Evolutionary conservation across 306 rosid genomes (phyloP), one percentile per base, ranked within the genome.

Genomic region (Hylodesmum podocarpum): DNA sequence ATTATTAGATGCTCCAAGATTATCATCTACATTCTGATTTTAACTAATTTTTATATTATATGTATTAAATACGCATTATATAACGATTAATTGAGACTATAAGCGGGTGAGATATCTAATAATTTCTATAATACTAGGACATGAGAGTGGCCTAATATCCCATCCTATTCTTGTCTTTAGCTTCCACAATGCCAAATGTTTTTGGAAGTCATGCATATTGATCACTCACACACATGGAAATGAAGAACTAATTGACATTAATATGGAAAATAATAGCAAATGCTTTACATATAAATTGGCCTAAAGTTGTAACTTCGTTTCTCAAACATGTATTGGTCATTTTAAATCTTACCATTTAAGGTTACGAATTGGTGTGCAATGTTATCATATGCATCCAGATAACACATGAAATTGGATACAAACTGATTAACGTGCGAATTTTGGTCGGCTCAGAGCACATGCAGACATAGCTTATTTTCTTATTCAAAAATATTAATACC

Each of bases 141-240:
- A 67, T 58, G 57, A 59, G 36, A 81, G 72, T 43, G 77, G 19
- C 66, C 29, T 65, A n/a, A n/a, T n/a, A 18, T 29, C 3, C 41
- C 66, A 49, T 34, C 13, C 8, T 55, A 12, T 66, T 16, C 74
- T 69, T 70, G 36, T 70, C 37, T 73, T 65, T 69, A 39, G 9
- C 47, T 8, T 46, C 66, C 72, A 75, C 24, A 49, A 66, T 74
- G 59, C 58, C 66, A 47, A 47, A 61, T 36, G 51, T 44, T 59
- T 5, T 36, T 27, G 46, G 73, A 53, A 10, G 24, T 41, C 50
- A 53, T 51, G 62, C n/a, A n/a, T n/a, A n/a, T n/a, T n/a, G 69
- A 53, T 43, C 76, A 66, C 77, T 62, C 46, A 61, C 76, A 66
- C n/a, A 21, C 59, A 66, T 55, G 75, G 66, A 71, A 47, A 54